Base-by-base conservation (phyloP, 192 early-diverging fungal species). In the Podila epigama region DNA sequence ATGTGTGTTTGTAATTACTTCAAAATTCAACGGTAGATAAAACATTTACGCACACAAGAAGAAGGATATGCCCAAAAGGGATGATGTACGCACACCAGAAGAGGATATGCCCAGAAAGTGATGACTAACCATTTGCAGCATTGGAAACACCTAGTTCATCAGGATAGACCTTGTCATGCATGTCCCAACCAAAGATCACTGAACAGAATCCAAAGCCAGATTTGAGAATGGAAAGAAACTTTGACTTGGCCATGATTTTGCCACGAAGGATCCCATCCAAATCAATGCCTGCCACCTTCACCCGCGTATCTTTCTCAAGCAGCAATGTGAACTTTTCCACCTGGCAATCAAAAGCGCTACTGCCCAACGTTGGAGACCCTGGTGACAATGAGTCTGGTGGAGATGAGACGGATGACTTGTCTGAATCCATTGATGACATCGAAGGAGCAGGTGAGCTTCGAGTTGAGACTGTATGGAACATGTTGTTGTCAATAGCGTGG, bases 151-250 rank as follows among this genome's bases (percentile, higher is more conserved):
- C 60, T 40, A 82, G 59, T 36, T 78, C 62, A 51, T 72, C 60
- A 31, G 70, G 42, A 67, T 93, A 93, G 2, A 81, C 56, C 40
- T 83, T 79, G 73, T 95, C 93, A 59, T 91, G 90, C 70, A 91
- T 86, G 69, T 95, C 93, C 93, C 93, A 95, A 13, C 87, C 87
- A 70, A 89, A 92, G 28, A 92, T 78, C 10, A 93, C 88, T n/a
- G 86, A 91, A 67, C 93, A 92, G 67, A 95, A 93, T 4, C 70
- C 92, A 66, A 94, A 91, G 11, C 93, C 93, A 54, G 86, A 81
- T 32, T 89, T 69, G 16, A 87, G 63, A 15, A 85, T 57, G 32
- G 85, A 85, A n/a, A 89, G 58, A 62, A 95, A 93, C 80, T 95
- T 95, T 16, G 54, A 62, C 51, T 85, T 87, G 42, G 68, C 64